Conservation (phyloP, 2,329 filamentous ascomycete genomes). For the Pezicula radicicola region DNA sequence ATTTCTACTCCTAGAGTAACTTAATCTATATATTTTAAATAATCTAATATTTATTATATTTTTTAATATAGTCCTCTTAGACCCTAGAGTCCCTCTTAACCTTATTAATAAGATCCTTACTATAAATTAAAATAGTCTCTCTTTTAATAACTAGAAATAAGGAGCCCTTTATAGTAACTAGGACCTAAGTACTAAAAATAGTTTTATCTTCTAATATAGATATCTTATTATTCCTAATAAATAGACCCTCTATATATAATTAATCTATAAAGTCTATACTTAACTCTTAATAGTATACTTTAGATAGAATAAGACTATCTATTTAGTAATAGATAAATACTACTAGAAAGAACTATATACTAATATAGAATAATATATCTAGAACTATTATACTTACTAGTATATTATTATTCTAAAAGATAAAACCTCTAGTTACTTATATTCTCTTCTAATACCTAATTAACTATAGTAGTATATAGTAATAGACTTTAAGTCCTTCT, state of each 20-base stretch:
- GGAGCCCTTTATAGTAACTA: too few relatives aligned
- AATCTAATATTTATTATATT: too few relatives aligned
- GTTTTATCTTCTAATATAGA: constrained; percentile 1
- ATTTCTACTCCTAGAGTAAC: too few relatives aligned
- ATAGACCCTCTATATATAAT: neutral
- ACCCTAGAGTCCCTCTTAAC: too few relatives aligned
- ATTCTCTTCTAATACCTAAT: constrained; percentile 8
- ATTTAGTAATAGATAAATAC: too few relatives aligned
- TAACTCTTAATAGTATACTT: constrained; percentile 5
- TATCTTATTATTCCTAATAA: neutral
- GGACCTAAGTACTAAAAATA: neutral
- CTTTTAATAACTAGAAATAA: too few relatives aligned
- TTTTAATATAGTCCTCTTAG: too few relatives aligned
- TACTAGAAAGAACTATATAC: too few relatives aligned
- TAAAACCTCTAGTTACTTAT: constrained; percentile 3
- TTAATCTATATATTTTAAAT: too few relatives aligned
- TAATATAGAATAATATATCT: neutral
- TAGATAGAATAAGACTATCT: constrained; percentile 1
- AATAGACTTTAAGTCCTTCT: constrained; percentile 7
- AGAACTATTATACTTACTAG: constrained; percentile 4
- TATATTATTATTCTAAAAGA: neutral
- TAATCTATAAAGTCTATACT: constrained; percentile 1
- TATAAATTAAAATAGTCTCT: too few relatives aligned
- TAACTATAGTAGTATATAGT: constrained; percentile 12
- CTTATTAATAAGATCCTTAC: too few relatives aligned